Evolutionary conservation across 2,329 filamentous ascomycete genomes (phyloP).

Genomic region (Paecilomyces niveus): DNA sequence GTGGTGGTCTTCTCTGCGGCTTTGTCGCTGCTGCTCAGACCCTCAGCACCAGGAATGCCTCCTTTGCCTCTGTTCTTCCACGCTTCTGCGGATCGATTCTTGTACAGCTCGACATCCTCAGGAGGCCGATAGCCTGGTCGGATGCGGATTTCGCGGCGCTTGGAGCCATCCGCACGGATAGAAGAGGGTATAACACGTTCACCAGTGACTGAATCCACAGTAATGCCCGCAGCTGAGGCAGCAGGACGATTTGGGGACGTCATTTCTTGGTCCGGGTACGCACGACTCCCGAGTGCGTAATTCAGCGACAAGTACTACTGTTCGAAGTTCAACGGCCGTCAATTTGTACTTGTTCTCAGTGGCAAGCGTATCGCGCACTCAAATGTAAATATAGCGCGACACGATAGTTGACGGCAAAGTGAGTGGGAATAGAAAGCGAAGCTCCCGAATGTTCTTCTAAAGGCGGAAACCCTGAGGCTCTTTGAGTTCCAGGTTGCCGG

Average conservation of each 20-base stretch:
- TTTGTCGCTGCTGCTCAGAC: conserved; percentile 25
- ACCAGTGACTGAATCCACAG: conserved; percentile 67
- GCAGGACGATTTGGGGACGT: conserved; percentile 40
- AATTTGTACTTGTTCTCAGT: background rate
- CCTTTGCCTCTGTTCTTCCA: conserved; percentile 69
- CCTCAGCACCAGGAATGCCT: conserved; percentile 67
- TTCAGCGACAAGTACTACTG: background rate
- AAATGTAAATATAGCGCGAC: background rate
- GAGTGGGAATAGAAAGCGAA: background rate
- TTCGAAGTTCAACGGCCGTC: background rate
- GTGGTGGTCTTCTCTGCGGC: background rate
- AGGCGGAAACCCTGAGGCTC: conserved; percentile 18
- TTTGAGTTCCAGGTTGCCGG: conserved; percentile 2
- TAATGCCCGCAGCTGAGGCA: conserved; percentile 55
- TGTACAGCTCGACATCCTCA: conserved; percentile 94
- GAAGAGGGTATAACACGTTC: conserved; percentile 87
- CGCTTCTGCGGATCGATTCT: conserved; percentile 78
- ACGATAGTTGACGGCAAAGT: background rate
- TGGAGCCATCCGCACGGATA: conserved; percentile 75
- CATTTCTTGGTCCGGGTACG: conserved; percentile 33
- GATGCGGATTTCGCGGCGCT: conserved; percentile 90
- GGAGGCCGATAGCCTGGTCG: conserved; percentile 88
- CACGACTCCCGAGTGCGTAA: background rate
- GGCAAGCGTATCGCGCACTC: background rate
- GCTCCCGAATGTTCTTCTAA: background rate